Percentiles rank a stretch among this genome's conserved stretches.
phyloP scores from a whole-genome alignment of 139 green algal genomes.

The Yamagishiella unicocca region DNA sequence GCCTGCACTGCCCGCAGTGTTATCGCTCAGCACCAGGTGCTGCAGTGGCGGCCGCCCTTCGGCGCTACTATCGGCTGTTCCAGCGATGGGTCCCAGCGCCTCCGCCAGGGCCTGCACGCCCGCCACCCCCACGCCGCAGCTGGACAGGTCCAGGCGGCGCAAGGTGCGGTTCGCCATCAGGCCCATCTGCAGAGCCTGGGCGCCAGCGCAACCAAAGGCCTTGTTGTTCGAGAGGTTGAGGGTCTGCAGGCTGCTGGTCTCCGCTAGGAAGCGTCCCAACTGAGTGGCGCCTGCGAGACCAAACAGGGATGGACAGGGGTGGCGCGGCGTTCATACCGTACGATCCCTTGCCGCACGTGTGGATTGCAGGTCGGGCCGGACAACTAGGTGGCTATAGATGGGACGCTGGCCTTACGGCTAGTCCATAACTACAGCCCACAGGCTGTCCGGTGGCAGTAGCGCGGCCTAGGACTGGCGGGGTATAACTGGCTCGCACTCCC shows the following conservation, averaged over 20 bases:
- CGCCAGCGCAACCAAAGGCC: constrained; percentile 9
- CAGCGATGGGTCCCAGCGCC: not conserved
- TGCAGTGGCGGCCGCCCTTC: not conserved
- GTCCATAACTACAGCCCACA: too few relatives aligned
- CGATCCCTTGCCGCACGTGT: too few relatives aligned
- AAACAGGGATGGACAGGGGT: too few relatives aligned
- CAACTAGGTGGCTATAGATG: too few relatives aligned
- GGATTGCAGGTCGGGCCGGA: too few relatives aligned
- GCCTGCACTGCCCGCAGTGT: not conserved
- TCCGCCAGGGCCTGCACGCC: constrained; percentile 14
- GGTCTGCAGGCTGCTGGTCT: not conserved
- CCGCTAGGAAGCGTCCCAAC: constrained; percentile 2
- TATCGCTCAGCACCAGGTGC: not conserved
- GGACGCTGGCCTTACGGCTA: too few relatives aligned
- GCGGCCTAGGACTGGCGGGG: too few relatives aligned
- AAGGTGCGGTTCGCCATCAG: not conserved
- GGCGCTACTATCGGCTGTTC: not conserved
- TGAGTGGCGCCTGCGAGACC: not conserved
- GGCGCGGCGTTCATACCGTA: too few relatives aligned
- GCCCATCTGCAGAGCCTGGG: not conserved
- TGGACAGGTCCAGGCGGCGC: constrained; percentile 18
- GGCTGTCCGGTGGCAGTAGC: too few relatives aligned
- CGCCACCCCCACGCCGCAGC: not conserved
- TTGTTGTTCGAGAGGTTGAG: constrained; percentile 12
- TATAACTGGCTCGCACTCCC: too few relatives aligned